Percentiles rank a stretch among this genome's conserved stretches.
Conservation (phyloP, 768 basidiomycete genomes). For the Fomitopsis serialis region DNA sequence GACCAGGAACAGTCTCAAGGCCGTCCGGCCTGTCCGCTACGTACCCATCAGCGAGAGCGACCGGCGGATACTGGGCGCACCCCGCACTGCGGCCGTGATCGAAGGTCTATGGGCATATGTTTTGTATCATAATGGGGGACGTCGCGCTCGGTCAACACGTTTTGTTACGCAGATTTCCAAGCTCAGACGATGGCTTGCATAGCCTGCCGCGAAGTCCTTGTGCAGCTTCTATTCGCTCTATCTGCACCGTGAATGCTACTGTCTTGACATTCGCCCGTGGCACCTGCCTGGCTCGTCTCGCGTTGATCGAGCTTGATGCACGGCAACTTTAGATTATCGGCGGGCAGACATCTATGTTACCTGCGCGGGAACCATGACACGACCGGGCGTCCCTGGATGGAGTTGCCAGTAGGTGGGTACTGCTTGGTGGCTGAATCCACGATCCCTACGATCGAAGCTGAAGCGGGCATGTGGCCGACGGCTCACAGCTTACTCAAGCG, state of each 20-base stretch:
- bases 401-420: too few relatives aligned
- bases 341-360: neutral
- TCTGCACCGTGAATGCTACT: neutral
- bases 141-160: neutral
- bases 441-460: too few relatives aligned
- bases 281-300: too few relatives aligned
- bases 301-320: slow-evolving; percentile 2
- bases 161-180: neutral
- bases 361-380: neutral
- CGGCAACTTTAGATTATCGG: neutral
- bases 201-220: neutral
- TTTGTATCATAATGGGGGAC: neutral
- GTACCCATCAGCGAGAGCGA: neutral
- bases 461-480: neutral
- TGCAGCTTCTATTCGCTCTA: neutral
- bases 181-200: neutral
- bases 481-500: neutral
- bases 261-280: neutral
- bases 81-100: neutral
- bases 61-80: neutral
- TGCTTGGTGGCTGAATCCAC: too few relatives aligned
- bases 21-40: neutral
- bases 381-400: neutral
- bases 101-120: neutral
- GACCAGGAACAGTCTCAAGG: slow-evolving; percentile 16